Evolutionary conservation across 2,329 filamentous ascomycete species (phyloP), one percentile per base, ranked within the genome.

Genomic region (Cladosporium sp.): DNA sequence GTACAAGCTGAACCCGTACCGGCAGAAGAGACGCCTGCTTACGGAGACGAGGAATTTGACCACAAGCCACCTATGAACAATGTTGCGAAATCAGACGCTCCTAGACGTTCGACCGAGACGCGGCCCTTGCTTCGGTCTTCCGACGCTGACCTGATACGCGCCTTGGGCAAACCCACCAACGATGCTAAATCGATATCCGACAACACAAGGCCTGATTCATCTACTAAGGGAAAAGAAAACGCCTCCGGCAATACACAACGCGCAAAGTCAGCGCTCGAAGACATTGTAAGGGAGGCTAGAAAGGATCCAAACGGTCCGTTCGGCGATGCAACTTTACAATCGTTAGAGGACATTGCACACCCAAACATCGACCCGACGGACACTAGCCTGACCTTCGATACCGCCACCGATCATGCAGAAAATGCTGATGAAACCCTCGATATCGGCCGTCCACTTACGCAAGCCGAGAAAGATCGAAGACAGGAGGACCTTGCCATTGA

Each of bases 321-420:
- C 33, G 73, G 72, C 30, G 73, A 76, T 25, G 71, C 69, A 15
- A 77, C 73, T 3, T 69, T 76, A 38, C 68, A 72, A 39, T 75
- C 72, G 3, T 62, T 76, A 7, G 71, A 75, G 57, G 69, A 72
- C 30, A 66, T 76, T 11, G 65, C 73, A 11, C 55, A 63, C 15
- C 64, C 62, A 1, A 49, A 57, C 22, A 30, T 54, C 9, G 59
- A 62, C n/a, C 43, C 54, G 5, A 56, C 51, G 7, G 60, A 60
- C 59, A 49, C 58, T 3, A 59, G 53, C 6, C 20, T 60, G 38
- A 57, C 53, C 7, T 43, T 55, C 4, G 57, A 62, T 13, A 43
- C 57, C 6, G 51, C 51, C 32, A 22, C 51, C 18, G 39, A 35
- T 22, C 40, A 50, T 29, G 25, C 50, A 20, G 50, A 49, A 27